Evolutionary conservation across 2,329 filamentous ascomycete species (phyloP).

Genomic region (Aspergillus sclerotialis): DNA sequence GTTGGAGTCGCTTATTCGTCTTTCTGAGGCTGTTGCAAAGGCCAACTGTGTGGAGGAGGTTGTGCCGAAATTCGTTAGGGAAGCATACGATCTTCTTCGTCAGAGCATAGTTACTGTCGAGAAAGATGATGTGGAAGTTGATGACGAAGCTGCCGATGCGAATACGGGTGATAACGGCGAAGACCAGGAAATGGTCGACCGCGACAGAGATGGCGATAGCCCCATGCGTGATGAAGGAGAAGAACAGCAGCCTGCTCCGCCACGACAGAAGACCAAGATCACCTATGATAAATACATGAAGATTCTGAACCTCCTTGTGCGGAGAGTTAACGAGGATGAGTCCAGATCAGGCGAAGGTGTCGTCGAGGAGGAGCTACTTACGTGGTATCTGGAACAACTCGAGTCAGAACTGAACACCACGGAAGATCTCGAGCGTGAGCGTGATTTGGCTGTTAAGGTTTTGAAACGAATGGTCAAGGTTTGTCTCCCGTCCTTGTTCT

Average conservation of each 20-base stretch:
- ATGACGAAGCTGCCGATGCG: slow-evolving; percentile 54
- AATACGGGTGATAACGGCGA: slow-evolving; percentile 40
- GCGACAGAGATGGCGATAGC: slow-evolving; percentile 44
- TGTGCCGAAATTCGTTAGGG: slow-evolving; percentile 73
- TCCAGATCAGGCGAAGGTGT: slow-evolving; percentile 69
- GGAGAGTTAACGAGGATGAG: slow-evolving; percentile 78
- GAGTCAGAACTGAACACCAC: slow-evolving; percentile 75
- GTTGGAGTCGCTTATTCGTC: slow-evolving; percentile 87
- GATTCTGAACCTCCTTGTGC: slow-evolving; percentile 81
- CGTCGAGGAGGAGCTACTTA: slow-evolving; percentile 69
- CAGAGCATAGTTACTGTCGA: slow-evolving; percentile 97
- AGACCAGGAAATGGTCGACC: slow-evolving; percentile 45
- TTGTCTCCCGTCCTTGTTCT: no score
- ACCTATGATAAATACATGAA: slow-evolving; percentile 91
- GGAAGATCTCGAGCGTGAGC: slow-evolving; percentile 73
- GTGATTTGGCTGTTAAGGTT: slow-evolving; percentile 70
- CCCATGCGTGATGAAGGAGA: slow-evolving; percentile 49
- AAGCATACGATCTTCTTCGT: slow-evolving; percentile 83
- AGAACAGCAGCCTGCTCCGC: slow-evolving; percentile 32
- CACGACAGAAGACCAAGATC: slow-evolving; percentile 69
- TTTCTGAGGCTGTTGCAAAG: slow-evolving; percentile 97
- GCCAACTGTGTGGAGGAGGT: slow-evolving; percentile 94
- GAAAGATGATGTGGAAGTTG: slow-evolving; percentile 92
- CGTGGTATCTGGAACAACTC: slow-evolving; percentile 89
- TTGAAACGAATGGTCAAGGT: slow-evolving; percentile 96